Base-by-base conservation (phyloP, 306 rosid genomes). In the Trifolium pratense region DNA sequence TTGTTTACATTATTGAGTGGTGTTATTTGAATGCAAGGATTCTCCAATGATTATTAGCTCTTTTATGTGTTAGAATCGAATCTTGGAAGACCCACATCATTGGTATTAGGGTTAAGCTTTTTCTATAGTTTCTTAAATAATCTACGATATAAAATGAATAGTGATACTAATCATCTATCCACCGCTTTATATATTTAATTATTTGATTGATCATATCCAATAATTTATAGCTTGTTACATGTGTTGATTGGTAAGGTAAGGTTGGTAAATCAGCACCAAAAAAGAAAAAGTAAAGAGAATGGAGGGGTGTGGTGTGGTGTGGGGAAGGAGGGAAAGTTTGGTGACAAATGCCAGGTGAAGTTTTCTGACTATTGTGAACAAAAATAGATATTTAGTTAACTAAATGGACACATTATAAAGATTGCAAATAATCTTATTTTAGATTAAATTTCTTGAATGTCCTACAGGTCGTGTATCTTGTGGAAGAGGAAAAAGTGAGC, bases 31-130 rank as follows among this genome's bases (percentile, higher is more conserved):
- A 84, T 75, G 75, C 75, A 51, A 68, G 42, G 61, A 71, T 74
- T 79, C 86, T 70, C 85, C 84, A 88, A 90, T 90, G 87, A 90
- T 88, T 90, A 86, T 79, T 82, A 29, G 29, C 84, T 81, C 82
- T 71, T 87, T 84, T 34, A 49, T 74, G 75, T 37, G 64, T 80
- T 56, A 76, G 62, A 75, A 81, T 78, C 70, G 75, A 80, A 83
- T 83, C 80, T 74, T 77, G 49, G 85, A 80, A 84, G 87, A 81
- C 83, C 76, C 79, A 67, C 77, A 43, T 74, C 84, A 86, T 85
- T 83, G 66, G 84, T 79, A 76, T 86, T 83, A 81, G 86, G 84
- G 76, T 49, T 61, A 57, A 79, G 76, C 81, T 72, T 70, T 72
- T 67, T 76, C n/a, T 84, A 17, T 51, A 68, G 62, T 85, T 78